Base-by-base conservation (phyloP, 805 yeast species). In the Pachysolen tannophilus region DNA sequence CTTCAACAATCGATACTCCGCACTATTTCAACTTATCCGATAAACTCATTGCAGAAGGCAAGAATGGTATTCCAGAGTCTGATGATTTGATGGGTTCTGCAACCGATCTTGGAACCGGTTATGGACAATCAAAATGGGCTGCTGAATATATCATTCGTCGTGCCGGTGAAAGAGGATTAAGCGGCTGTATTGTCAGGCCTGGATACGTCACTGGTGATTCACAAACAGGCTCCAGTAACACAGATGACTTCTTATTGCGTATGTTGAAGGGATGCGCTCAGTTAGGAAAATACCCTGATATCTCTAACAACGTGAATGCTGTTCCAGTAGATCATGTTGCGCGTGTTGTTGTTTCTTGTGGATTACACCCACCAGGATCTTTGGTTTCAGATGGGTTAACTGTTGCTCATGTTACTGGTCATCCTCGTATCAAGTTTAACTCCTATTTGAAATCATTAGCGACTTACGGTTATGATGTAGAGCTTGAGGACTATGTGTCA, bases 271-370 rank as follows among this genome's bases (percentile, higher is more conserved):
- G 99, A 21, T 80, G 94, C 59, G 78, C 79, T 35, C 95, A 92
- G 60, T 61, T 94, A 40, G 95, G 95, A 8, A 64, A 68, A 33
- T 81, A 74, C 47, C 98, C 99, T 23, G 82, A 82, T 50, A 87
- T 92, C 45, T 58, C 74, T 45, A 92, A 92, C 65, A 74, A 78
- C 31, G 94, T 90, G 26, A 92, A 92, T 60, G 86, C 88, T 82
- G 97, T 86, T 16, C 98, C 98, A 3, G 98, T 92, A 29, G 97
- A 94, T 49, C 98, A 92, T 52, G 98, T 92, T 45, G 97, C 99
- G 1, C 72, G 94, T 31, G 84, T 87, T 17, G 83, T 80, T 18
- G 84, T 79, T 34, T 85, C 97, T 2, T 63, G 92, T 19, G 81
- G 95, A 0, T 67, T 92, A 43, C 75, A 75, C 49, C 90, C 95